Conservation (phyloP, 2,329 filamentous ascomycete genomes). For the Aspergillus pseudotamarii region DNA sequence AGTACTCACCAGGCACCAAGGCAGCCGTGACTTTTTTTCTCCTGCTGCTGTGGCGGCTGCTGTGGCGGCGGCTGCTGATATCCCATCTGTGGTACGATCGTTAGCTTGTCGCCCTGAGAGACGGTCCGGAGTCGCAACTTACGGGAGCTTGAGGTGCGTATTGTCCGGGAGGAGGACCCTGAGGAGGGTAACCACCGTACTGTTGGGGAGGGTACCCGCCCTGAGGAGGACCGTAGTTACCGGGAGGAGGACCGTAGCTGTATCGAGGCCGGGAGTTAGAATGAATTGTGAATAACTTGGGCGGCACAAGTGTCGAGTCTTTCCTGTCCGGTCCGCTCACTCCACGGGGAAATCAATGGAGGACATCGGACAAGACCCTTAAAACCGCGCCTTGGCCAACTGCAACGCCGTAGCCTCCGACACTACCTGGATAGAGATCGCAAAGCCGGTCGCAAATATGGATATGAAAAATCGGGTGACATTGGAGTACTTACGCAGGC, state of each 20-base stretch:
- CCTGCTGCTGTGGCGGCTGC: conserved; percentile 44
- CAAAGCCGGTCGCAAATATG: neutral
- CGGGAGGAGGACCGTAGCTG: neutral
- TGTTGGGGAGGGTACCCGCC: conserved; percentile 13
- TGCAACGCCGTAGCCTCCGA: neutral
- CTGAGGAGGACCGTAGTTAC: conserved; percentile 26
- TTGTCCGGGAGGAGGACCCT: conserved; percentile 33
- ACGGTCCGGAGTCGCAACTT: conserved; percentile 14
- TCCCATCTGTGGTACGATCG: conserved; percentile 40
- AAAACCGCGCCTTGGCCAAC: neutral
- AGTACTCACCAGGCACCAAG: conserved; percentile 53
- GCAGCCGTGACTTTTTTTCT: conserved; percentile 52
- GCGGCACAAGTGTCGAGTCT: neutral
- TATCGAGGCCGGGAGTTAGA: neutral
- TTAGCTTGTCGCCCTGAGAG: neutral
- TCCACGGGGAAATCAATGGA: neutral
- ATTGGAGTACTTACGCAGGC: conserved; percentile 38
- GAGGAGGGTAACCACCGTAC: conserved; percentile 33
- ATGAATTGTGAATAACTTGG: neutral
- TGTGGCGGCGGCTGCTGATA: conserved; percentile 53
- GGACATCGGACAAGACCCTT: neutral
- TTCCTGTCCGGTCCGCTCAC: neutral
- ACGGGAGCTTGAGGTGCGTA: conserved; percentile 29
- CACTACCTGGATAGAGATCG: neutral
- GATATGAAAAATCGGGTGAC: neutral